phyloP scores from a whole-genome alignment of 192 early-diverging fungal species.

The Tieghemiomyces parasiticus region DNA sequence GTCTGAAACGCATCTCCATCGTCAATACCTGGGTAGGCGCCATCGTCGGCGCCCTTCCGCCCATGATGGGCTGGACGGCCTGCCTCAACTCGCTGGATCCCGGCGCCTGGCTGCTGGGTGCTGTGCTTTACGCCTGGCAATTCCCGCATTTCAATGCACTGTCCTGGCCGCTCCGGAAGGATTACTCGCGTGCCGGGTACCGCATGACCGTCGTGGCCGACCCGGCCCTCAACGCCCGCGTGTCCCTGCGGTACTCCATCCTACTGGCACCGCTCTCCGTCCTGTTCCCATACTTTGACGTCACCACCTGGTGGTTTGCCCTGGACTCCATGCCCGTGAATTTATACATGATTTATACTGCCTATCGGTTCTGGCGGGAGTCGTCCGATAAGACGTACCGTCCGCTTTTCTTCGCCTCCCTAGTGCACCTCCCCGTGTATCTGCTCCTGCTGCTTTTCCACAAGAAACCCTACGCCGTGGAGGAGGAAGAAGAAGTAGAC shows the following conservation, averaged over 20 bases:
- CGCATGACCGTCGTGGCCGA: conserved; percentile 84
- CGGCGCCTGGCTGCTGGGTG: conserved; percentile 69
- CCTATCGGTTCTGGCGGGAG: conserved; percentile 65
- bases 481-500: too few relatives aligned
- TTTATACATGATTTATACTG: conserved; percentile 48
- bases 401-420: conserved; percentile 77
- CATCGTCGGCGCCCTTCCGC: conserved; percentile 91
- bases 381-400: conserved; percentile 70
- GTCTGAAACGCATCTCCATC: conserved; percentile 83
- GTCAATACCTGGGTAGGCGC: conserved; percentile 95
- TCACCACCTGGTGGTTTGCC: conserved; percentile 67
- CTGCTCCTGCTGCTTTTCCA: conserved; percentile 82
- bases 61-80: conserved; percentile 96
- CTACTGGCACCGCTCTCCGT: conserved; percentile 18
- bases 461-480: conserved; percentile 53
- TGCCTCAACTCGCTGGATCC: conserved; percentile 35
- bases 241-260: conserved; percentile 60
- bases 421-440: conserved; percentile 77
- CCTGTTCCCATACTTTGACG: conserved; percentile 66
- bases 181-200: conserved; percentile 96
- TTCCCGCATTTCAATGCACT: conserved; percentile 98
- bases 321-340: conserved; percentile 64
- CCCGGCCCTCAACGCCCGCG: conserved; percentile 77
- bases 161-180: conserved; percentile 76
- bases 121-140: conserved; percentile 89